Percentiles rank a stretch among this genome's conserved stretches.
phyloP scores from a whole-genome alignment of 352 stramenopile genomes.

The Globisporangium rhizosaccharum region DNA sequence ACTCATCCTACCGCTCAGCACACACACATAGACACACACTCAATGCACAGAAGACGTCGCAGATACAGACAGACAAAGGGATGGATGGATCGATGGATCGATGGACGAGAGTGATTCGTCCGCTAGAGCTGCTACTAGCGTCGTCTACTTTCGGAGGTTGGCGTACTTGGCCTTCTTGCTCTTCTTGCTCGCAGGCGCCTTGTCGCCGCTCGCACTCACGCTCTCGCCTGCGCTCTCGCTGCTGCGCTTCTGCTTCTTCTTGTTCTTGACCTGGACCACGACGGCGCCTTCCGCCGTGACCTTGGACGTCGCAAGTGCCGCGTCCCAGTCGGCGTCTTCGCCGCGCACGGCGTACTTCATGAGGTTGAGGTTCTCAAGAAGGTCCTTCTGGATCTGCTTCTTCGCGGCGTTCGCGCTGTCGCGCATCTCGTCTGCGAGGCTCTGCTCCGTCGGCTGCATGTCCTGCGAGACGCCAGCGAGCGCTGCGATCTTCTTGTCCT shows the following conservation, averaged over 20 bases:
- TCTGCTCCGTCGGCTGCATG: conserved; percentile 79
- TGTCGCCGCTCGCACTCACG: conserved; percentile 16
- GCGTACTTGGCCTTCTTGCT: conserved; percentile 75
- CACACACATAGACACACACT: not conserved
- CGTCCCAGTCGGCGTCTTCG: conserved; percentile 91
- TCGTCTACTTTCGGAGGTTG: conserved; percentile 46
- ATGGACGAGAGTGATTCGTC: not conserved
- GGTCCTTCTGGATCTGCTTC: conserved; percentile 73
- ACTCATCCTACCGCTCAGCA: not conserved
- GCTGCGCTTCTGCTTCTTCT: conserved; percentile 55
- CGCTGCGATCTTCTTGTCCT: conserved; percentile 59
- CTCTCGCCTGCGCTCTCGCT: conserved; percentile 20
- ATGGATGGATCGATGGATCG: not conserved
- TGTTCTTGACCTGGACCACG: conserved; percentile 85
- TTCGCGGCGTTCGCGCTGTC: conserved; percentile 76
- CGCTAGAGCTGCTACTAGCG: not conserved
- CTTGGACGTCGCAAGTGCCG: conserved; percentile 41
- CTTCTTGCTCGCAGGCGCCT: conserved; percentile 51
- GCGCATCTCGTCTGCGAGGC: conserved; percentile 72
- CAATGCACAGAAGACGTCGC: no score
- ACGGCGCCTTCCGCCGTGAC: conserved; percentile 39
- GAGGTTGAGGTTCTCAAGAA: conserved; percentile 89
- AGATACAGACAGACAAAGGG: not conserved
- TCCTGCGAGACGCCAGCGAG: conserved; percentile 58
- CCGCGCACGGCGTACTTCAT: conserved; percentile 95